Base-by-base conservation (phyloP, 2,329 filamentous ascomycete genomes). In the Rutstroemia sp. region DNA sequence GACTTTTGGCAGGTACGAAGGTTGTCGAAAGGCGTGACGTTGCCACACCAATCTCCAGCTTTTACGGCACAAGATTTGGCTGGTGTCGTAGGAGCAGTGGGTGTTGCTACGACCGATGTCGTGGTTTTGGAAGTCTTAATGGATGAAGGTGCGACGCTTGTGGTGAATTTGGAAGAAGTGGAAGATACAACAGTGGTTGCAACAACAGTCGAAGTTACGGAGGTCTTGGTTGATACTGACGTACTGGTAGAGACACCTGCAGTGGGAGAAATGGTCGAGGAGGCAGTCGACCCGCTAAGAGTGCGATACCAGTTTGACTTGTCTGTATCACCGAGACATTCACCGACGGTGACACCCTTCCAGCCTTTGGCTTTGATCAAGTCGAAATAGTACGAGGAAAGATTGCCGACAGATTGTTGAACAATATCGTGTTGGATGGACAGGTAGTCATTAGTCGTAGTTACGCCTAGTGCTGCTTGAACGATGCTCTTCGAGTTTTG, bases 401-500 rank as follows among this genome's bases (percentile, higher is more conserved):
- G 56, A 25, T 68, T 67, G 1, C 54, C 48, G 3, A 66, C 69
- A 1, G 69, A 61, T 57, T 69, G 63, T 23, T 69, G 48, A 44
- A 69, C 64, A 40, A 72, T 70, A 63, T 73, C 71, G 51, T 73
- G 71, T n/a, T 69, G 71, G 56, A 78, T 77, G 38, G 68, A 67
- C 30, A 78, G 66, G 62, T 71, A 76, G 34, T 66, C 56, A 8
- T 57, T 63, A 47, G 64, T 60, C 51, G 40, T 46, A 10, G 44
- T 61, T 36, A 60, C 58, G 27, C 68, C 68, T 48, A 75, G 64
- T 47, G 69, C 69, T 10, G 68, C 64, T 46, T 65, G 61, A 60
- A 77, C 74, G 57, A 71, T 73, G 56, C 75, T 65, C 65, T 77
- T 76, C 25, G 75, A 70, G 50, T 71, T 72, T 59, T 76, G 72